Percentiles rank a stretch among this genome's conserved stretches.
Conservation (phyloP, 2,329 filamentous ascomycete species). For the Teratosphaeria nubilosa region DNA sequence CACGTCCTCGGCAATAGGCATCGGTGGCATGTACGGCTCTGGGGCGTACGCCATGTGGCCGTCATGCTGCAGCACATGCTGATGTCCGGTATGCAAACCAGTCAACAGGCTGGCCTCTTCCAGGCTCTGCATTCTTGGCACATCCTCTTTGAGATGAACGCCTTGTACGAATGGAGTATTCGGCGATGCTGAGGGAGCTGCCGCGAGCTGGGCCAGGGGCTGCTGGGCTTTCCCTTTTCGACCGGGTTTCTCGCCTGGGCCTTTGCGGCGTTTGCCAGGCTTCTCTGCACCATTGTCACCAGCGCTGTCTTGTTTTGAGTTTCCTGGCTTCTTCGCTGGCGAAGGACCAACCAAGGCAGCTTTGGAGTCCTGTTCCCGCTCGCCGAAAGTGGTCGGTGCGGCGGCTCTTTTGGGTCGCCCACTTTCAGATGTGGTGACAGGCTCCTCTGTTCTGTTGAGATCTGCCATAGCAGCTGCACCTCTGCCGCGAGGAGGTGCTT, state of each 20-base stretch:
- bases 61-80: slow-evolving; percentile 10
- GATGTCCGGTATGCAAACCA: slow-evolving; percentile 17
- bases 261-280: slow-evolving; percentile 21
- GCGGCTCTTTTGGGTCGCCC: slow-evolving; percentile 42
- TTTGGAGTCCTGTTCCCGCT: slow-evolving; percentile 54
- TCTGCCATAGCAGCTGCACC: slow-evolving; percentile 54
- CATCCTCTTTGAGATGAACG: slow-evolving; percentile 20
- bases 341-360: slow-evolving; percentile 48
- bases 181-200: slow-evolving; percentile 22
- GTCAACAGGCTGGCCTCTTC: slow-evolving; percentile 26
- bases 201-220: slow-evolving; percentile 27
- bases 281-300: slow-evolving; percentile 23
- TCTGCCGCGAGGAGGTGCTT: slow-evolving; percentile 34
- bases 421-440: slow-evolving; percentile 31
- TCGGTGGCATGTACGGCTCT: slow-evolving; percentile 9
- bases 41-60: slow-evolving; percentile 12
- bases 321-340: slow-evolving; percentile 27
- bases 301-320: slow-evolving; percentile 15
- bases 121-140: slow-evolving; percentile 15
- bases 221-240: slow-evolving; percentile 32
- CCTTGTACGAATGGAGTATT: slow-evolving; percentile 20
- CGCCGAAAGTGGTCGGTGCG: slow-evolving; percentile 64
- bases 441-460: slow-evolving; percentile 38
- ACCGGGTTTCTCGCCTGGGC: slow-evolving; percentile 24
- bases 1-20: slow-evolving; percentile 12